phyloP scores from a whole-genome alignment of 2,329 filamentous ascomycete species.

The Geosmithia flava region DNA sequence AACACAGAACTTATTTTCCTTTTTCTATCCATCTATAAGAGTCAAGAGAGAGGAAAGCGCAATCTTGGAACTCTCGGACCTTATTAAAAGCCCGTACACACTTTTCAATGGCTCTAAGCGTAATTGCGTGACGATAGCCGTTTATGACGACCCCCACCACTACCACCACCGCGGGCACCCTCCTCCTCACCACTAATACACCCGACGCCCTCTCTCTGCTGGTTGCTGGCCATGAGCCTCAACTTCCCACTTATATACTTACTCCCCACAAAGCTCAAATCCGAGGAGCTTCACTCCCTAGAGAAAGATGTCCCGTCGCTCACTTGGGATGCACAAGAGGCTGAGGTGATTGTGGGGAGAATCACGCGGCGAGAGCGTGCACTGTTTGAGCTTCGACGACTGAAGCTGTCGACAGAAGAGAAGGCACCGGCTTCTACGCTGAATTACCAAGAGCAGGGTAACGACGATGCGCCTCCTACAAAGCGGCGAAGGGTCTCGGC shows the following conservation, averaged over 20 bases:
- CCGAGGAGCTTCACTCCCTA: slow-evolving; percentile 48
- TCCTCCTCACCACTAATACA: not conserved
- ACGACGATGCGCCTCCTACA: not conserved
- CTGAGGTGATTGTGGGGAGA: slow-evolving; percentile 62
- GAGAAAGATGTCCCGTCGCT: slow-evolving; percentile 53
- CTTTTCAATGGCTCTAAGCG: too few species aligned
- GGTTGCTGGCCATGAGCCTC: slow-evolving; percentile 10
- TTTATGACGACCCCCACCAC: not conserved
- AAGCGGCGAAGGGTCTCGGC: slow-evolving; percentile 1
- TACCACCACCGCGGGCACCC: not conserved
- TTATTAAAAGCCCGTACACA: too few species aligned
- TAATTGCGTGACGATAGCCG: not conserved
- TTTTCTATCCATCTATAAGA: too few species aligned
- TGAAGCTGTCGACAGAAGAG: slow-evolving; percentile 43
- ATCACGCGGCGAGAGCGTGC: slow-evolving; percentile 59
- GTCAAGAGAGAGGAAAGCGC: too few species aligned
- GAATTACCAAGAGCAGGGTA: not conserved
- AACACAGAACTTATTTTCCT: too few species aligned
- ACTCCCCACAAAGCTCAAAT: slow-evolving; percentile 54
- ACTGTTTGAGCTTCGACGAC: slow-evolving; percentile 61
- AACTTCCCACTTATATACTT: slow-evolving; percentile 57
- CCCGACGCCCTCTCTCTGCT: too few species aligned
- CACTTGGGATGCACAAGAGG: slow-evolving; percentile 61
- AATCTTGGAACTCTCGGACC: too few species aligned
- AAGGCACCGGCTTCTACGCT: slow-evolving; percentile 11